Evolutionary conservation across 371 early-diverging fungal species (phyloP).

Genomic region (Mortierella sp.): DNA sequence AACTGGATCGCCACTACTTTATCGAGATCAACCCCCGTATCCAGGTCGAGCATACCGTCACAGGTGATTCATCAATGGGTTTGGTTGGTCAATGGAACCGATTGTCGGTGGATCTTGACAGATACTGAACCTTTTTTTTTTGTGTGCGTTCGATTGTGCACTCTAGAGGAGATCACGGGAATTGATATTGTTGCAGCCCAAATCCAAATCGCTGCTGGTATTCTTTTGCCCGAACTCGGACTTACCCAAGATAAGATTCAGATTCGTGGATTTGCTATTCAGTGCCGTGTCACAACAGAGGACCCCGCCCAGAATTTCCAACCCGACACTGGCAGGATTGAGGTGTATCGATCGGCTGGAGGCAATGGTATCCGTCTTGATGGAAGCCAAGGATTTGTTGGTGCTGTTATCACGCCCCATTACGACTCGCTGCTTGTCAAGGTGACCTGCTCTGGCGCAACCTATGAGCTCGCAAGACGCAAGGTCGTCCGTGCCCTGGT

Average conservation of each 20-base stretch:
- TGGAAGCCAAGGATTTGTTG: constrained; percentile 90
- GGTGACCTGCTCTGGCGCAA: constrained; percentile 86
- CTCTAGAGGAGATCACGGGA: constrained; percentile 90
- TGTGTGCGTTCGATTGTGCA: constrained; percentile 17
- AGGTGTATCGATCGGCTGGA: constrained; percentile 89
- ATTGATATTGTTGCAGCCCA: constrained; percentile 93
- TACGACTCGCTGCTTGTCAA: constrained; percentile 98
- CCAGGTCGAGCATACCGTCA: constrained; percentile 93
- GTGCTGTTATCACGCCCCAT: constrained; percentile 92
- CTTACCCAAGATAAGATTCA: constrained; percentile 85
- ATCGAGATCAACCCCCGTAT: constrained; percentile 97
- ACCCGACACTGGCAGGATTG: constrained; percentile 95
- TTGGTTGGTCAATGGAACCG: too few species aligned
- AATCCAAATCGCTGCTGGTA: constrained; percentile 93
- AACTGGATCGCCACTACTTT: constrained; percentile 89
- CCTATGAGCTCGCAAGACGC: constrained; percentile 88
- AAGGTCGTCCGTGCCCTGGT: constrained; percentile 88
- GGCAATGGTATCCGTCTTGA: constrained; percentile 93
- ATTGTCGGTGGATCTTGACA: too few species aligned
- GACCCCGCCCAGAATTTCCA: constrained; percentile 89
- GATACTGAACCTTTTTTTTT: too few species aligned
- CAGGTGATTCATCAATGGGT: constrained; percentile 48
- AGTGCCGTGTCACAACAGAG: constrained; percentile 96
- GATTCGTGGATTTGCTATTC: constrained; percentile 90
- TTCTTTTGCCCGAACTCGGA: constrained; percentile 79